Base-by-base conservation (phyloP, 129 eudicot species). In the Centrapalus pauciflorus region DNA sequence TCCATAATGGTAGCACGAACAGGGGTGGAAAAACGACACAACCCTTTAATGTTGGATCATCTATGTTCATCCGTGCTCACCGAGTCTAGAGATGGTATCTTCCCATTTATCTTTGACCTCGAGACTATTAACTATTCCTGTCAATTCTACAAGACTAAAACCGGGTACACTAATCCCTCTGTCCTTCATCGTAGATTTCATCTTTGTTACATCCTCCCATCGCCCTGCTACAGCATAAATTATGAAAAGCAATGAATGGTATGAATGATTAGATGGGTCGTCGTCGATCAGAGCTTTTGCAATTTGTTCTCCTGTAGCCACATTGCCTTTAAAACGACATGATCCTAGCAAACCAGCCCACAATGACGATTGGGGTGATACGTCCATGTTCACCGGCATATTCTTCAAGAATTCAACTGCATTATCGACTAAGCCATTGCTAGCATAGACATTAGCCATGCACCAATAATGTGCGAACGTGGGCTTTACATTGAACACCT, bases 381-480 rank as follows among this genome's bases (percentile, higher is more conserved):
- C 38, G 23, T 69, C 69, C 4, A 66, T 71, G 26, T 75, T 74
- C 1, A 41, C 58, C 13, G 82, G 83, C 76, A 93, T 79, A 56
- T 76, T 84, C 76, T 69, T 70, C 61, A 88, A 27, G 19, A 79
- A 52, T 50, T 77, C 78, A 73, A 85, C 55, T 2, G 96, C 98
- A 27, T 93, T 79, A 16, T 83, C 41, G 55, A 68, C 54, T 34
- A 83, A 81, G 69, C 96, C 98, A 33, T 66, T 72, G 59, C 74
- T 79, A 29, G 89, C 96, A 61, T 79, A 70, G 14, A 93, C 80
- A 71, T 82, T 93, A 32, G 96, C 98, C 95, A 93, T 80, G 87
- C 98, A 88, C 96, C 95, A 93, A 66, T 72, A 80, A 80, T 88
- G 98, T 28, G 84, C 95, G 35, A 93, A 93, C 79, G 64, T 85